These are phyloP conservation scores for Aspergillus sp. DNA, from an alignment of 2,329 filamentous ascomycete genomes.

Conservation along the genomic window DNA sequence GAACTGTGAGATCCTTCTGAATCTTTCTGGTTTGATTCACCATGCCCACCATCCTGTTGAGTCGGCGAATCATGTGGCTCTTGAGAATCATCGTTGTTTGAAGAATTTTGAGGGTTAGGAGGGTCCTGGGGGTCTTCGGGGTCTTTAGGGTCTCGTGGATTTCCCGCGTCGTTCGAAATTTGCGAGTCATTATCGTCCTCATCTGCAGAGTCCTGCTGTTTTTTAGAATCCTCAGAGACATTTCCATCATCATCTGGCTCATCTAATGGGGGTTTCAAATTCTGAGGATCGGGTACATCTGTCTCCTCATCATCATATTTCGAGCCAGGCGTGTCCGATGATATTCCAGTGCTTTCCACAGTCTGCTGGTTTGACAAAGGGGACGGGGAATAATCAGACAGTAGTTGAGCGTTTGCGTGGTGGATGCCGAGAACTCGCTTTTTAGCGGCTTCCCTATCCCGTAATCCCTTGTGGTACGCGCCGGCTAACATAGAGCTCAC, in stretches of 20 bases:
- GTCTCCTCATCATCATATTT: not conserved
- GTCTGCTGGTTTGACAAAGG: not conserved
- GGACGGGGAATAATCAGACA: not conserved
- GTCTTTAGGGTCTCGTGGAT: not conserved
- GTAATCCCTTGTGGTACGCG: not conserved
- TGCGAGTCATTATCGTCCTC: not conserved
- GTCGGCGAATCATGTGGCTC: not conserved
- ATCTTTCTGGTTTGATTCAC: not conserved
- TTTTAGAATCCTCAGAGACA: not conserved
- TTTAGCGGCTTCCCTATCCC: not conserved
- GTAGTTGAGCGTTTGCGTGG: not conserved
- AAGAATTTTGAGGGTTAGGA: not conserved
- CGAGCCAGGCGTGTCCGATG: not conserved
- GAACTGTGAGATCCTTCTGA: not conserved
- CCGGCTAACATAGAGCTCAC: not conserved
- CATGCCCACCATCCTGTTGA: not conserved
- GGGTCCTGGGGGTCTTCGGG: not conserved
- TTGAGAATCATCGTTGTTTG: not conserved
- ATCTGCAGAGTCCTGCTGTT: not conserved
- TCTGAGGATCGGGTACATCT: too few relatives aligned
- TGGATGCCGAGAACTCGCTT: not conserved
- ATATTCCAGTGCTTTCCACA: not conserved
- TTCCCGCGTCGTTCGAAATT: not conserved
- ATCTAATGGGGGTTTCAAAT: too few relatives aligned
- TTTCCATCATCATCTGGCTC: not conserved